Conservation (phyloP, 192 early-diverging fungal species). For the Haplosporangium gracile region DNA sequence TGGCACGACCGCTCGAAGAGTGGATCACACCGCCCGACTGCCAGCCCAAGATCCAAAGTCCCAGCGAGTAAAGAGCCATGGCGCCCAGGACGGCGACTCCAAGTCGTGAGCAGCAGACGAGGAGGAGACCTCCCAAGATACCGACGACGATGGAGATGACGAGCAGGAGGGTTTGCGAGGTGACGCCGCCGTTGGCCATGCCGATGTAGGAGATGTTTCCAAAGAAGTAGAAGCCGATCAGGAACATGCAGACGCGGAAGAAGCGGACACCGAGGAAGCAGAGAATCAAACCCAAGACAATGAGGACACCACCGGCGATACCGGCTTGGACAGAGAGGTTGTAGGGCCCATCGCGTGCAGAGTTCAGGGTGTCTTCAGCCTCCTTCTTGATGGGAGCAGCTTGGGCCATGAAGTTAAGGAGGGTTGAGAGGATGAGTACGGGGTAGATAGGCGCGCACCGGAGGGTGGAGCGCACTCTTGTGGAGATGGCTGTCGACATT, state of each 20-base stretch:
- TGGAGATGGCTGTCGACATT: background rate
- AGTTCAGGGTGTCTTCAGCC: background rate
- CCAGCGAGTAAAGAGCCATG: constrained; percentile 50
- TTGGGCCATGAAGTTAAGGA: constrained; percentile 11
- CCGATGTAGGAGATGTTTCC: constrained; percentile 54
- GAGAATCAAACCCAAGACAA: constrained; percentile 46
- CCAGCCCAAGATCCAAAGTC: constrained; percentile 64
- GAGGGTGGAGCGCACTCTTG: constrained; percentile 4
- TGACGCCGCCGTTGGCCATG: constrained; percentile 60
- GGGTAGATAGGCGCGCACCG: constrained; percentile 15
- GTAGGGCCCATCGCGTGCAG: constrained; percentile 32
- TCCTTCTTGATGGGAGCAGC: background rate
- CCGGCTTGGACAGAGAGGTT: constrained; percentile 50
- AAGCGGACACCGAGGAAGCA: constrained; percentile 42
- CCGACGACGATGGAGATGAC: constrained; percentile 57
- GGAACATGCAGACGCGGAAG: constrained; percentile 30
- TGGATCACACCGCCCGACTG: constrained; percentile 44
- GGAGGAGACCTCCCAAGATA: constrained; percentile 41
- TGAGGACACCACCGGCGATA: constrained; percentile 47
- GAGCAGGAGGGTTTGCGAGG: constrained; percentile 48
- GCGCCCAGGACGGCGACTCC: constrained; percentile 55
- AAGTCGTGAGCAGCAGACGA: constrained; percentile 51
- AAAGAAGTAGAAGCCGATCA: constrained; percentile 58
- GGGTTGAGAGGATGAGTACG: constrained; percentile 13
- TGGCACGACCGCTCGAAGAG: constrained; percentile 48